Evolutionary conservation across 1,139 yeast genomes (phyloP), one percentile per base, ranked within the genome.

Genomic region (Taphrina sp.): DNA sequence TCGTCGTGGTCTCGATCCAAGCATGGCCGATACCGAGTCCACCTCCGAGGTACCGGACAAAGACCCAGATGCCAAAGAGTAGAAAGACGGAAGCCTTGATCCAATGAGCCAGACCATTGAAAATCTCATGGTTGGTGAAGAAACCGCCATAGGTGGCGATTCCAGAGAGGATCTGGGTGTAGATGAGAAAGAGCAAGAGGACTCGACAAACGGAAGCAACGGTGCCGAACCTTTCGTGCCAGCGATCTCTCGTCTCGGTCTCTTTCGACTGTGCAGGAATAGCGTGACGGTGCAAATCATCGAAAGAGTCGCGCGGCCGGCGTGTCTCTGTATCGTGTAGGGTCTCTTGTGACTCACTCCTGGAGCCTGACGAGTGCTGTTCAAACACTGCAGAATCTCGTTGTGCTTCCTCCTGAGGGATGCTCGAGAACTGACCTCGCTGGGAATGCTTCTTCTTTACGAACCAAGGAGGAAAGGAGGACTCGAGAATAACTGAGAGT

Each of bases 71-170:
- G 8, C 98, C 98, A 52, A 85, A 74, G 2, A 77, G 64, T 61
- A 88, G 77, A 68, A 92, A 90, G 2, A 92, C 92, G 12, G 94
- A 95, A 58, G 98, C 98, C 70, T 92, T 92, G 68, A 92, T 90
- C 75, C 88, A 87, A 70, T 92, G 98, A 1, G 98, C 98, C 60
- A 90, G 76, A 56, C 92, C 71, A 66, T 87, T 89, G 72, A 85
- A 92, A 4, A 90, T 83, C 19, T 75, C 73, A 26, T 65, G 68
- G 4, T 80, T 89, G 69, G 78, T 71, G 31, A 95, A 97, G 64
- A 88, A 69, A 36, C 83, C 67, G 56, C 78, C 79, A 51, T 85
- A 84, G 2, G 86, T 82, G 3, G 89, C 89, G 33, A 85, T 66
- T n/a, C 94, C 96, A 4, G 88, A 79, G 49, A 85, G 78, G 17